Conservation (phyloP, 1,139 yeast genomes). For the Diutina catenulata region DNA sequence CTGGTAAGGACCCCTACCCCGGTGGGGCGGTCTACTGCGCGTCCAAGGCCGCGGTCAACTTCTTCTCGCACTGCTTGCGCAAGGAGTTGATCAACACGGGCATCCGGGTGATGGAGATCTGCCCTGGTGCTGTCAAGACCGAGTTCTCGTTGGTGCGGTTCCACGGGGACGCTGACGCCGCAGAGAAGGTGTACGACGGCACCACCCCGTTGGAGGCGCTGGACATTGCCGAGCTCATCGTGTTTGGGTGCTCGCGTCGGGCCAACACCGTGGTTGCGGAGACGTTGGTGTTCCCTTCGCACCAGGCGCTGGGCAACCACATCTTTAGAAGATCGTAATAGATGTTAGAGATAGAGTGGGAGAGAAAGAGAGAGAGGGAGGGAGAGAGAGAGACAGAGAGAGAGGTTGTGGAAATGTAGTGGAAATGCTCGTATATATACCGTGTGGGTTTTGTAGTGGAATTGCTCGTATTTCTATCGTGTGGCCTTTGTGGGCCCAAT, state of each 20-base stretch:
- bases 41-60: conserved; percentile 11
- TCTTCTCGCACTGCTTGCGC: conserved; percentile 10
- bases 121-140: conserved; percentile 11
- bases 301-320: conserved; percentile 5
- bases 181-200: conserved; percentile 10
- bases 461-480: no score
- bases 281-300: conserved; percentile 6
- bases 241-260: conserved; percentile 10
- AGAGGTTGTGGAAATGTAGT: no score
- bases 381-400: no score
- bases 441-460: no score
- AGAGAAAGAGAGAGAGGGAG: no score
- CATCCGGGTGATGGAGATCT: conserved; percentile 10
- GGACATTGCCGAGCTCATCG: conserved; percentile 11
- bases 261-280: conserved; percentile 11
- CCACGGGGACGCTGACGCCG: conserved; percentile 10
- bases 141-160: conserved; percentile 11
- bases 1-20: conserved; percentile 11
- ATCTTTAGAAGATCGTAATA: conserved; percentile 5
- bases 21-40: conserved; percentile 12
- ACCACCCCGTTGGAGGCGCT: conserved; percentile 9
- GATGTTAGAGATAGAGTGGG: no score
- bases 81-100: conserved; percentile 11
- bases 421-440: no score
- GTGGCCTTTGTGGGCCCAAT: no score